These are phyloP conservation scores for Beauveria sp. DNA, from an alignment of 2,329 filamentous ascomycete genomes.

Conservation along the genomic window DNA sequence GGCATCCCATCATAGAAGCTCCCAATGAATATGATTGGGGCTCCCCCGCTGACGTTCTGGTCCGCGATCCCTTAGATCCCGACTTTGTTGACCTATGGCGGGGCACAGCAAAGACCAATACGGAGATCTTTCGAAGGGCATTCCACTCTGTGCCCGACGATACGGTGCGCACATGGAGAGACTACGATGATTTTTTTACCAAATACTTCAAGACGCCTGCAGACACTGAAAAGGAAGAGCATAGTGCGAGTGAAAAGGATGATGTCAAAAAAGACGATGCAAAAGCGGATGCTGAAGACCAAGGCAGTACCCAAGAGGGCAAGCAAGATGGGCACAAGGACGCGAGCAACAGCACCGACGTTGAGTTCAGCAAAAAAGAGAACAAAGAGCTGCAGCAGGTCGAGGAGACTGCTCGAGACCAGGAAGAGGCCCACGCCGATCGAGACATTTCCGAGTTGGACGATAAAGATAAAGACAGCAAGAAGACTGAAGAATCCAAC, in stretches of 20 bases:
- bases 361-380: not conserved
- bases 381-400: not conserved
- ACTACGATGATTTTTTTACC: conserved; percentile 66
- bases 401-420: conserved; percentile 32
- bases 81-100: conserved; percentile 68
- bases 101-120: conserved; percentile 66
- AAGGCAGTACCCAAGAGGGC: not conserved
- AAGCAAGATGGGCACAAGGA: not conserved
- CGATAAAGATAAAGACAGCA: not conserved
- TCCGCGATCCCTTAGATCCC: conserved; percentile 64
- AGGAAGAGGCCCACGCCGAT: conserved; percentile 31
- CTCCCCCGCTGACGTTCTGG: conserved; percentile 57
- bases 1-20: conserved; percentile 48
- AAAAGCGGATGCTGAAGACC: not conserved
- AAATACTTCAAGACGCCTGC: conserved; percentile 55
- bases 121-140: conserved; percentile 68
- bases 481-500: conserved; percentile 33
- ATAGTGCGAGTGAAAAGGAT: conserved; percentile 18
- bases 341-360: not conserved
- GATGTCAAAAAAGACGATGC: not conserved
- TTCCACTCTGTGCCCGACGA: conserved; percentile 76
- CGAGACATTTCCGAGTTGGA: conserved; percentile 44
- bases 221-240: conserved; percentile 28
- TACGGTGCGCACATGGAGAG: conserved; percentile 58
- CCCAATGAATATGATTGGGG: conserved; percentile 70